These are phyloP conservation scores for Cryphonectria carpinicola DNA, from an alignment of 2,329 filamentous ascomycete genomes.

Conservation along the genomic window DNA sequence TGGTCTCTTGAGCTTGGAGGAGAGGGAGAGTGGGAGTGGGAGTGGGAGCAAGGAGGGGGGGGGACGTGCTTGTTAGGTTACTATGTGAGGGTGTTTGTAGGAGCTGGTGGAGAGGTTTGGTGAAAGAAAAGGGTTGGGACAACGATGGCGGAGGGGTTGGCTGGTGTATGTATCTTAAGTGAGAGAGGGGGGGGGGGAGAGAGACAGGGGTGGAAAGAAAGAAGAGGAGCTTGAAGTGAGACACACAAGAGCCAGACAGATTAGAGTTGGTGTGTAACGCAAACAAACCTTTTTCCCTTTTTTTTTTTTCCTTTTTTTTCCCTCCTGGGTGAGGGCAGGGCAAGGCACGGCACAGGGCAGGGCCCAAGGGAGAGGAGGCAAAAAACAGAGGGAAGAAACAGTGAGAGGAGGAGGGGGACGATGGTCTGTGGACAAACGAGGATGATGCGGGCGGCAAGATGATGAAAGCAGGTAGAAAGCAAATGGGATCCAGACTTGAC, in stretches of 20 bases:
- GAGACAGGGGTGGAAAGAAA: not conserved
- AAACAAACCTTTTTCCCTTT: constrained; percentile 6
- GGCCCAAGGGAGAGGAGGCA: not conserved
- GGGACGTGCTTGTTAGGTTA: not conserved
- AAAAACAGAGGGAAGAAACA: not conserved
- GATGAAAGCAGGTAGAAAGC: not conserved
- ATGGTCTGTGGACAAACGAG: not conserved
- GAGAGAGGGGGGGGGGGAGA: not conserved
- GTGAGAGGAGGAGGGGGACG: not conserved
- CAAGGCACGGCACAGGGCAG: not conserved
- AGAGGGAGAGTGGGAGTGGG: not conserved
- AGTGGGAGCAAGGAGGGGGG: not conserved
- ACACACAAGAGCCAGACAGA: constrained; percentile 5
- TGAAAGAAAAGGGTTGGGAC: not conserved
- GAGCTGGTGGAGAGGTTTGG: not conserved
- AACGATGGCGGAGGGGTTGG: not conserved
- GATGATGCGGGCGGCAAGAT: not conserved
- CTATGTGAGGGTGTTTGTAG: not conserved
- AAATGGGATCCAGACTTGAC: not conserved
- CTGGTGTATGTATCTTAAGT: constrained; percentile 1
- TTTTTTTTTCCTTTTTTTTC: not conserved
- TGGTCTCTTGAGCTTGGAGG: not conserved
- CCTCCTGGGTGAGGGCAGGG: not conserved
- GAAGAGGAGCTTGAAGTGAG: not conserved
- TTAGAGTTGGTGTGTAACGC: constrained; percentile 12